A percentile compares a stretch with the other conserved stretches of the same genome.
phyloP scores from a whole-genome alignment of 169 alveolate genomes.

The Perkinsus chesapeaki region DNA sequence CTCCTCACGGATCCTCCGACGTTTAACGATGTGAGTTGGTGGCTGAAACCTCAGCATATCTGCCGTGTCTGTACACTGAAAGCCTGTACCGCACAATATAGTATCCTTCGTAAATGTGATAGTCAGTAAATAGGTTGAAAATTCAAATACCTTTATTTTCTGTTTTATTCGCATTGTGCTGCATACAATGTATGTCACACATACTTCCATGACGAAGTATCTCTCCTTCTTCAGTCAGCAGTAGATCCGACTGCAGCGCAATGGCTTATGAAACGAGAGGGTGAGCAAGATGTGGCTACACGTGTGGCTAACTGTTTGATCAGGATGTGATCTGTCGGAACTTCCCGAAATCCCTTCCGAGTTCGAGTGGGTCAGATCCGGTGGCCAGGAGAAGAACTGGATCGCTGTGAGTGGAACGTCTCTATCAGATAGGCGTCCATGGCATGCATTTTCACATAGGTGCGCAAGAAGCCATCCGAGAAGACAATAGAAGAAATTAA shows the following conservation, averaged over 20 bases:
- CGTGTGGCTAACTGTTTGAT: not conserved
- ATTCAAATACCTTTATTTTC: no score
- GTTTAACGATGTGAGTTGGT: not conserved
- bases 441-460: not conserved
- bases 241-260: not conserved
- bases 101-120: no score
- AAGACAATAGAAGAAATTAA: not conserved
- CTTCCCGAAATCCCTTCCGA: not conserved
- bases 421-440: not conserved
- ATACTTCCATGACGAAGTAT: no score
- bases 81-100: no score
- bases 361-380: not conserved
- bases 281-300: not conserved
- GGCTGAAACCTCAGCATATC: no score
- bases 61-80: no score
- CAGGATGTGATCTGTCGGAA: not conserved
- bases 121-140: no score
- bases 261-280: not conserved
- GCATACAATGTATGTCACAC: no score
- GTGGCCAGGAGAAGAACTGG: not conserved
- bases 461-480: not conserved
- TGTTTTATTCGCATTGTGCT: no score
- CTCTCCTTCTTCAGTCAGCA: no score
- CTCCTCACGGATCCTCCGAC: not conserved
- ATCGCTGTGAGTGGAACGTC: not conserved